A percentile compares a stretch with the other conserved stretches of the same genome.
These are phyloP conservation scores for Albizia julibrissin DNA, from an alignment of 306 rosid genomes.

Conservation along the genomic window DNA sequence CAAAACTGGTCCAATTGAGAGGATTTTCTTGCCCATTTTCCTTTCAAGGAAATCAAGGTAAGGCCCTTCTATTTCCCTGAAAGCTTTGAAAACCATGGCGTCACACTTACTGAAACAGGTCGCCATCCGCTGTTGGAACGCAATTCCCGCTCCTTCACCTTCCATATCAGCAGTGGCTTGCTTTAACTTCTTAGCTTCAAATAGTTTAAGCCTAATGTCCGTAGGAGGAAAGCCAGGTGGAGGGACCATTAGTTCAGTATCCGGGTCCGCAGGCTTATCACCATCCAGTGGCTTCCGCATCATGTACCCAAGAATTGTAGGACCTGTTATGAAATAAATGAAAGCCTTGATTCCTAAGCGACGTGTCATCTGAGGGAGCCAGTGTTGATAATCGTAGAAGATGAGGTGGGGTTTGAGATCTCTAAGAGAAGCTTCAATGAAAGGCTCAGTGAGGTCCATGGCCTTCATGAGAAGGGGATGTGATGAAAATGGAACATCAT, in stretches of 20 bases:
- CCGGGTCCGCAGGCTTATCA: conserved; percentile 7
- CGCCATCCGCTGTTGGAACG: too few species aligned
- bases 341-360: conserved; percentile 46
- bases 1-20: conserved; percentile 58
- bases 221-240: conserved; percentile 54
- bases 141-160: too few species aligned
- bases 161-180: too few species aligned
- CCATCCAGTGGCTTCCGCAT: too few species aligned
- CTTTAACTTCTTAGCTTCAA: conserved; percentile 41
- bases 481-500: conserved; percentile 49
- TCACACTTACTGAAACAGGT: conserved; percentile 24
- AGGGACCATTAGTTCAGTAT: conserved; percentile 35
- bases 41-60: conserved; percentile 44
- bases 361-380: conserved; percentile 58
- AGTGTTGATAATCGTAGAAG: conserved; percentile 56
- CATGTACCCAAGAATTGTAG: conserved; percentile 20
- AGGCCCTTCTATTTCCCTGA: conserved; percentile 66
- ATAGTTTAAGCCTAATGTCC: conserved; percentile 42
- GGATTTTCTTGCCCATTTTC: conserved; percentile 42
- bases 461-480: conserved; percentile 53
- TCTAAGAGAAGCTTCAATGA: conserved; percentile 35
- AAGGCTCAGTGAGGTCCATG: conserved; percentile 64
- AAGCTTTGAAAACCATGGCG: conserved; percentile 53
- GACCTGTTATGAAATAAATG: conserved; percentile 41
- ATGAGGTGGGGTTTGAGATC: conserved; percentile 51